Conservation (phyloP, 225 moss, liverwort and hornwort genomes). For the Takakia lepidozioides region DNA sequence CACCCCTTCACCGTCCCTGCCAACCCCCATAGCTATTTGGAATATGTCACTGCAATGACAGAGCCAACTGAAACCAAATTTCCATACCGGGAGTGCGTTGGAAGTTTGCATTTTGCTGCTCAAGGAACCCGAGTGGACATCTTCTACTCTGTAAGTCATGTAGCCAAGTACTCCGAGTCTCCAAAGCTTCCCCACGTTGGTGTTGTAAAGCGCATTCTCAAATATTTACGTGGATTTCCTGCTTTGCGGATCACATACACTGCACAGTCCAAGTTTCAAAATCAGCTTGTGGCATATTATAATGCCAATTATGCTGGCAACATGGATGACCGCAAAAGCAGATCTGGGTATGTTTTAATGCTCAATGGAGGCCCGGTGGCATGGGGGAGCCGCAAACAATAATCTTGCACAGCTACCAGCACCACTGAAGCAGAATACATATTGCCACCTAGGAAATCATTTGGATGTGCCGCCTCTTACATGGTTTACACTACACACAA, state of each 20-base stretch:
- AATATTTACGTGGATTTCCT: no score
- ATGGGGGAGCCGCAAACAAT: conserved; percentile 1
- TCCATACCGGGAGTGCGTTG: neutral
- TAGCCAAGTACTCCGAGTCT: no score
- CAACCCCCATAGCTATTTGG: neutral
- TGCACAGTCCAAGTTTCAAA: no score
- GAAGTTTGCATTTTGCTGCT: neutral
- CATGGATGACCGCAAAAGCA: neutral
- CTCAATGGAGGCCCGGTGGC: neutral
- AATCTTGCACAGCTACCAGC: neutral
- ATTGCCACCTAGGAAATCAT: neutral
- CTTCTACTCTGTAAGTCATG: no score
- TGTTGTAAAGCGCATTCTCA: no score
- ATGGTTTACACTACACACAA: neutral
- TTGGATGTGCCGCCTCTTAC: conserved; percentile 5
- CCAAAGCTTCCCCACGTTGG: no score
- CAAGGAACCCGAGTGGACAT: no score
- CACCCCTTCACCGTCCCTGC: neutral
- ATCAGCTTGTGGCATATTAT: no score
- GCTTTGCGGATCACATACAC: no score
- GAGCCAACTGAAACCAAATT: neutral
- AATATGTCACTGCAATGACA: neutral
- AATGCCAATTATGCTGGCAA: no score
- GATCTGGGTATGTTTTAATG: neutral
- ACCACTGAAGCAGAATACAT: neutral